Conservation (phyloP, 2,329 filamentous ascomycete genomes). For the Fusarium sp. region DNA sequence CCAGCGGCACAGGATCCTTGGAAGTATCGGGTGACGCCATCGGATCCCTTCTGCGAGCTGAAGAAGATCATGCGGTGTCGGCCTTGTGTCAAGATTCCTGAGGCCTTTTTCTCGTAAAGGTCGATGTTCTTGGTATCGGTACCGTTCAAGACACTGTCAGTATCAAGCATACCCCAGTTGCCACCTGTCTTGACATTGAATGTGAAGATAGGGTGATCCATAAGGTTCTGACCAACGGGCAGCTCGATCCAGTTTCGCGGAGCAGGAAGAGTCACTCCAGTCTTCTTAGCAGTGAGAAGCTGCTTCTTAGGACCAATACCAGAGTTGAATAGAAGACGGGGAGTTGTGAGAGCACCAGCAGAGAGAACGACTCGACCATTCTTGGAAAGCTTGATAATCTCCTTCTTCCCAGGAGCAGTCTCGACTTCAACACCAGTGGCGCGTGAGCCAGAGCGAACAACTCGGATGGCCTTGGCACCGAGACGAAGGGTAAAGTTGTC, state of each 20-base stretch:
- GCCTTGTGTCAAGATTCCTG: slow-evolving; percentile 71
- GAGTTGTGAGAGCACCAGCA: slow-evolving; percentile 73
- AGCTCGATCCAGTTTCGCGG: slow-evolving; percentile 65
- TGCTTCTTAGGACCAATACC: slow-evolving; percentile 73
- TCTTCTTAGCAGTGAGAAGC: slow-evolving; percentile 61
- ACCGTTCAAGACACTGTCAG: slow-evolving; percentile 59
- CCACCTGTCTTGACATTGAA: slow-evolving; percentile 39
- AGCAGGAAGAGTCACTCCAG: slow-evolving; percentile 62
- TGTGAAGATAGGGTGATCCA: slow-evolving; percentile 61
- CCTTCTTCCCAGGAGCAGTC: slow-evolving; percentile 56
- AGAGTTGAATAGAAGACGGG: slow-evolving; percentile 69
- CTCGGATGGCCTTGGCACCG: slow-evolving; percentile 71
- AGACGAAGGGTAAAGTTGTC: slow-evolving; percentile 74
- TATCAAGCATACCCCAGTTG: slow-evolving; percentile 44
- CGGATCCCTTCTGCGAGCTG: slow-evolving; percentile 66
- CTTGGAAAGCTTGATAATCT: slow-evolving; percentile 69
- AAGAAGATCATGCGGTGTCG: slow-evolving; percentile 68
- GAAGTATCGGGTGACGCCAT: slow-evolving; percentile 71
- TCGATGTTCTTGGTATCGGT: slow-evolving; percentile 67
- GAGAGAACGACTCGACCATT: slow-evolving; percentile 73
- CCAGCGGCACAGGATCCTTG: slow-evolving; percentile 76
- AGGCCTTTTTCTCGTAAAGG: slow-evolving; percentile 66
- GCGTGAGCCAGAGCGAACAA: slow-evolving; percentile 69
- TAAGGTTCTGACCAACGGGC: slow-evolving; percentile 66
- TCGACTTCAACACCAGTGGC: slow-evolving; percentile 74